Evolutionary conservation across 2,329 filamentous ascomycete genomes (phyloP).

Genomic region (Cladosporium sp.): DNA sequence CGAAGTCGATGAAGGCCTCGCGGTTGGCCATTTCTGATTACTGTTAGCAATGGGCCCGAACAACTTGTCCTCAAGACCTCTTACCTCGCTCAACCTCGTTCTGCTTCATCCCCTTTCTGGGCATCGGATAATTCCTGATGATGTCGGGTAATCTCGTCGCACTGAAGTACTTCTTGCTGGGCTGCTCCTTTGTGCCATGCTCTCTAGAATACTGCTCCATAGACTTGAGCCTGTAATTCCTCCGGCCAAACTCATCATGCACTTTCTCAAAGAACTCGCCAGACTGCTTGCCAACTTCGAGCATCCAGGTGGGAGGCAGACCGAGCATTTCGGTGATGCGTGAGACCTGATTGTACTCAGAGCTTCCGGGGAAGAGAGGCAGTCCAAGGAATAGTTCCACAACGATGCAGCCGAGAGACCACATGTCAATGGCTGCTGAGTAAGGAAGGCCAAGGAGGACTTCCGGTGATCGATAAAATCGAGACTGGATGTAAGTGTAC

Average conservation of each 20-base stretch:
- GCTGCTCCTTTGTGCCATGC: constrained; percentile 93
- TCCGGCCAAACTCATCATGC: constrained; percentile 84
- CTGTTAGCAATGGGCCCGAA: background rate
- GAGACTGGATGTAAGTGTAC: constrained; percentile 97
- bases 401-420: constrained; percentile 96
- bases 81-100: constrained; percentile 91
- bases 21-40: constrained; percentile 92
- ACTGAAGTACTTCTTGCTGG: constrained; percentile 99
- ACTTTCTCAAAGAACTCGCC: constrained; percentile 95
- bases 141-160: constrained; percentile 92
- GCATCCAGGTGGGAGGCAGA: constrained; percentile 95
- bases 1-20: constrained; percentile 95
- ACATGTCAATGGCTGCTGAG: constrained; percentile 99
- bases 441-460: constrained; percentile 93
- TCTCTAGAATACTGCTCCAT: constrained; percentile 98
- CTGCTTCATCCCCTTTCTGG: constrained; percentile 98
- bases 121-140: constrained; percentile 97
- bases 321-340: constrained; percentile 98
- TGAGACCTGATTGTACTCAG: constrained; percentile 97
- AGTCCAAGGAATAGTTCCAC: constrained; percentile 94
- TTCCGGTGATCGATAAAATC: constrained; percentile 96
- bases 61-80: constrained; percentile 20
- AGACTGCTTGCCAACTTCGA: constrained; percentile 97
- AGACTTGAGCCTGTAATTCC: constrained; percentile 85
- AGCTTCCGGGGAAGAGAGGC: constrained; percentile 91